These are phyloP conservation scores for barrel medic (Medicago truncatula) DNA, from an alignment of 306 rosid species.

Conservation along the genomic window DNA sequence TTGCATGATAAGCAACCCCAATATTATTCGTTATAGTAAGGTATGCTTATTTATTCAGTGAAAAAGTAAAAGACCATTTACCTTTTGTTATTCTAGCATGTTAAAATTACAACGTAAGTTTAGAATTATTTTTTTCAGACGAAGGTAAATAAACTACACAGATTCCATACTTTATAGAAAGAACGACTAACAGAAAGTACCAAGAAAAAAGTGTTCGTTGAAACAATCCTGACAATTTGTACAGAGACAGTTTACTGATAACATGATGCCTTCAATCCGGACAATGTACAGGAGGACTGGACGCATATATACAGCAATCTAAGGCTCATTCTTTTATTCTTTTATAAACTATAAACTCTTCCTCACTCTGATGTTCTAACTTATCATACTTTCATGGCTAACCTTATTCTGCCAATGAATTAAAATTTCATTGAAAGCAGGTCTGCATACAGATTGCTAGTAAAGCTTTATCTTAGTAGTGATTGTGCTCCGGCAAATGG, in stretches of 20 bases:
- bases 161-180: not conserved
- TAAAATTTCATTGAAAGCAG: conserved; percentile 34
- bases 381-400: conserved; percentile 5
- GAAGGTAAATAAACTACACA: not conserved
- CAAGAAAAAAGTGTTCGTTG: not conserved
- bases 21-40: too few relatives aligned
- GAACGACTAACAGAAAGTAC: not conserved
- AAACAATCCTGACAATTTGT: not conserved
- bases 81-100: too few relatives aligned
- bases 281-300: not conserved
- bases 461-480: conserved; percentile 73
- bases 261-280: not conserved
- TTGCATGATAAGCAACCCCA: too few relatives aligned
- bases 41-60: too few relatives aligned
- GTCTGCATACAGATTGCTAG: conserved; percentile 36
- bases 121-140: too few relatives aligned
- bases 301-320: not conserved
- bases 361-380: not conserved
- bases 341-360: not conserved
- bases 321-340: not conserved
- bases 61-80: too few relatives aligned
- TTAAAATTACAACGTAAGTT: too few relatives aligned
- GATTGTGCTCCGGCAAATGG: conserved; percentile 77
- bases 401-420: conserved; percentile 23
- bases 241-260: not conserved